Conservation (phyloP, 768 basidiomycete genomes). For the Obba rivulosa region DNA sequence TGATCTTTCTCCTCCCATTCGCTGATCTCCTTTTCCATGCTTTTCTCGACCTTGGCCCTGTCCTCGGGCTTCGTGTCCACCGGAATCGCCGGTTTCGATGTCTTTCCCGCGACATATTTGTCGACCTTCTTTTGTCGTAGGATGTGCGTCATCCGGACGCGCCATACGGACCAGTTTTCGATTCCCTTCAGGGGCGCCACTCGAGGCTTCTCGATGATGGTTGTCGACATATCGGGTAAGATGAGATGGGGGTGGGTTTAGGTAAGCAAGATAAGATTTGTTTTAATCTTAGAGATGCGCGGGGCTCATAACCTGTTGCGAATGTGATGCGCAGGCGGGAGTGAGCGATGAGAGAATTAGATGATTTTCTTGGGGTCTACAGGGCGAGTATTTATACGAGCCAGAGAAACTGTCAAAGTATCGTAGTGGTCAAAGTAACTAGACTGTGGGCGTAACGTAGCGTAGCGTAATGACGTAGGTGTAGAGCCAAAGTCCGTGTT, state of each 20-base stretch:
- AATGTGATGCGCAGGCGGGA: too few relatives aligned
- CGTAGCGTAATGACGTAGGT: too few relatives aligned
- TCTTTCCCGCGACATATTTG: slow-evolving; percentile 3
- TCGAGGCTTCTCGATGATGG: background rate
- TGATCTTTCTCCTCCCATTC: slow-evolving; percentile 26
- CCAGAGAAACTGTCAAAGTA: too few relatives aligned
- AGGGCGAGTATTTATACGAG: too few relatives aligned
- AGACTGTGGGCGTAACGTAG: too few relatives aligned
- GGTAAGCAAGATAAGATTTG: background rate
- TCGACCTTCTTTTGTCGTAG: slow-evolving; percentile 3
- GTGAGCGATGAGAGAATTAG: background rate
- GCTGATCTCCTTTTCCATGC: slow-evolving; percentile 6
- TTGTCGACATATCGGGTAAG: background rate
- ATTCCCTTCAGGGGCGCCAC: slow-evolving; percentile 1
- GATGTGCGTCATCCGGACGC: slow-evolving; percentile 1
- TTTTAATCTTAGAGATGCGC: background rate
- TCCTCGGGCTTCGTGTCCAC: background rate
- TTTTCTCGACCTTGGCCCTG: background rate
- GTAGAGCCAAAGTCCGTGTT: too few relatives aligned
- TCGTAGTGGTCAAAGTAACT: too few relatives aligned
- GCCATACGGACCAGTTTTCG: slow-evolving; percentile 6
- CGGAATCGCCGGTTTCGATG: background rate
- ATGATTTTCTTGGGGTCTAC: too few relatives aligned
- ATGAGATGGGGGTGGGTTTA: background rate
- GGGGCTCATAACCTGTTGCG: slow-evolving; percentile 5